phyloP scores from a whole-genome alignment of 2,329 filamentous ascomycete species.

The Beauveria varroae region DNA sequence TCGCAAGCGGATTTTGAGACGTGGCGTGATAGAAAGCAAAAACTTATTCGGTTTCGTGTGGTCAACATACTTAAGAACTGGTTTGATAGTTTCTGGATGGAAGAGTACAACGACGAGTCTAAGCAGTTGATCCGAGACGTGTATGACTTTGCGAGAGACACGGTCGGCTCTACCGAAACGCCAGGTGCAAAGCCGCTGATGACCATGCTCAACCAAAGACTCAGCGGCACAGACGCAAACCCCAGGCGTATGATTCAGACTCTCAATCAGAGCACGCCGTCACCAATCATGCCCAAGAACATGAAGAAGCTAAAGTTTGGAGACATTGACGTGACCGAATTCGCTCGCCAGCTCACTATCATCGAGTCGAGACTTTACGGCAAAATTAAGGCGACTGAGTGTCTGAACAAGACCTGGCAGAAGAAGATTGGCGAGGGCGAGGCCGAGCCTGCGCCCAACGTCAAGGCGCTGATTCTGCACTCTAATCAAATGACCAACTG shows the following conservation, averaged over 20 bases:
- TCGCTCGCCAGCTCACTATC: slow-evolving; percentile 94
- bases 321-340: slow-evolving; percentile 92
- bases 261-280: slow-evolving; percentile 70
- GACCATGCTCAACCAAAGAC: slow-evolving; percentile 78
- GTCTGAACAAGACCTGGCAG: slow-evolving; percentile 97
- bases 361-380: slow-evolving; percentile 92
- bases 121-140: slow-evolving; percentile 81
- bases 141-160: slow-evolving; percentile 84
- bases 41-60: slow-evolving; percentile 88
- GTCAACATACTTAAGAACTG: slow-evolving; percentile 97
- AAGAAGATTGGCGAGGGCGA: slow-evolving; percentile 82
- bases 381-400: slow-evolving; percentile 94
- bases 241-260: slow-evolving; percentile 83
- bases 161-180: slow-evolving; percentile 87
- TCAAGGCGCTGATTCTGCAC: slow-evolving; percentile 93
- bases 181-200: slow-evolving; percentile 80
- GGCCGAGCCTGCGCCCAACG: slow-evolving; percentile 81
- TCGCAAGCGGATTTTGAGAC: slow-evolving; percentile 67
- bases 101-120: slow-evolving; percentile 76
- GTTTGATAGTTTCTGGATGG: slow-evolving; percentile 99
- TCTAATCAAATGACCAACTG: slow-evolving; percentile 99
- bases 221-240: slow-evolving; percentile 80
- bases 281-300: slow-evolving; percentile 93
- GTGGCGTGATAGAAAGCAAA: slow-evolving; percentile 93
- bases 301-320: slow-evolving; percentile 99